Base-by-base conservation (phyloP, 352 stramenopile species). In the Halophytophthora batemanensis region DNA sequence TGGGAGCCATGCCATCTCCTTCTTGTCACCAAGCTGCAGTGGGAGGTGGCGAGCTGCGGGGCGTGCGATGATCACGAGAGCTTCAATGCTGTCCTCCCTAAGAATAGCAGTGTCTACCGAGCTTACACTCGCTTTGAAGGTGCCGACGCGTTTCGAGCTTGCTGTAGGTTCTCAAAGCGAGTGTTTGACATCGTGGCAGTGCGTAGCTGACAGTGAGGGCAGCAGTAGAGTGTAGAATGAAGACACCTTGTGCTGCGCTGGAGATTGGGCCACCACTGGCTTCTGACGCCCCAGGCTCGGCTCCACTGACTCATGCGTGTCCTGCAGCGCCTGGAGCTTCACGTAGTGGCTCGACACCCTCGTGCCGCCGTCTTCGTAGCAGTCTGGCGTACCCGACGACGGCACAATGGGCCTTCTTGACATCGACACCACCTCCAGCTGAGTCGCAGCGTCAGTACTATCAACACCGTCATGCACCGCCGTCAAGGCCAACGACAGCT, bases 331-430 rank as follows among this genome's bases (percentile, higher is more conserved):
- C 37, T 4, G 17, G 37, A 50, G 45, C 56, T 35, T 22, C 46
- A 14, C 50, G 56, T 44, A 43, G 28, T 21, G 7, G 46, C 25
- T 66, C 51, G 19, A 46, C 43, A 45, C 7, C 12, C 38, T 55
- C 50, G 5, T 50, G 61, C 49, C 56, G 56, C 28, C 50, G 39
- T 53, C 28, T 50, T 45, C 60, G 50, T 12, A 35, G 57, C 3
- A 46, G 61, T 50, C 47, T 66, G 13, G 51, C 51, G 3, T 66
- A 59, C 17, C 41, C 56, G 14, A 29, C 50, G 2, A 66, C 56
- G 2, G 25, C 56, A 8, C 45, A 69, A 46, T 69, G 56, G 61
- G 56, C 48, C 7, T 69, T 62, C 40, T 37, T 66, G 31, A 63
- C 42, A 2, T 58, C 50, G 13, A 68, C 49, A 23, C 17, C 28